Evolutionary conservation across 1,284 basidiomycete genomes (phyloP), one percentile per base, ranked within the genome.

Genomic region (Cryptococcus amylolentus): DNA sequence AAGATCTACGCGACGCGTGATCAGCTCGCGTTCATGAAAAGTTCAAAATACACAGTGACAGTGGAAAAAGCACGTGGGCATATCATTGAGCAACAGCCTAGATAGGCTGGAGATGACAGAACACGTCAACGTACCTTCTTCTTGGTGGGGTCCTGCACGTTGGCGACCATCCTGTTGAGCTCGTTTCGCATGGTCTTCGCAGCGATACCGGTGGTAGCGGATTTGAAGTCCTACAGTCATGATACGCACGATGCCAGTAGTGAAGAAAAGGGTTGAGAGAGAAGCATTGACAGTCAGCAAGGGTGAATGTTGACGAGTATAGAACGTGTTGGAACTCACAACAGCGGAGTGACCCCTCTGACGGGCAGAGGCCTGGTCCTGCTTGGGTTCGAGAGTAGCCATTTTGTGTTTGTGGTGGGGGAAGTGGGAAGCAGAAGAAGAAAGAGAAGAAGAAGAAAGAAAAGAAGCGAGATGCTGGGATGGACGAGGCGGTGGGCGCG

Each of bases 141-240:
- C 61, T 88, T 87, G 48, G 81, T 78, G 42, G 84, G 83, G 71
- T 97, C 90, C 63, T 85, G 81, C 72, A 91, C 88, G 63, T 86
- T 87, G 70, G 81, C 81, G 71, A 98, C 91, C 83, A 98, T 88
- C 72, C 86, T 86, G 78, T 90, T 89, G 80, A 98, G 88, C 82
- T 98, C 95, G 76, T 98, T 97, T 81, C 92, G 88, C 96, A 98
- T 98, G 58, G 93, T 84, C 82, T 97, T 98, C 68, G 93, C 91
- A 41, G 93, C 89, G 69, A 98, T 89, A 68, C 95, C 95, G 49
- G 95, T 98, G 56, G 94, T 96, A 65, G 95, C 95, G 42, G 92
- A 95, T 83, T 96, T 95, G 86, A 96, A 96, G 82, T 96, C 73
- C 73, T 75, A 64, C 56, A 26, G 31, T 12, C 26, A 44, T 41